phyloP scores from a whole-genome alignment of 2,329 filamentous ascomycete species.

The Malbranchea zuffiana region DNA sequence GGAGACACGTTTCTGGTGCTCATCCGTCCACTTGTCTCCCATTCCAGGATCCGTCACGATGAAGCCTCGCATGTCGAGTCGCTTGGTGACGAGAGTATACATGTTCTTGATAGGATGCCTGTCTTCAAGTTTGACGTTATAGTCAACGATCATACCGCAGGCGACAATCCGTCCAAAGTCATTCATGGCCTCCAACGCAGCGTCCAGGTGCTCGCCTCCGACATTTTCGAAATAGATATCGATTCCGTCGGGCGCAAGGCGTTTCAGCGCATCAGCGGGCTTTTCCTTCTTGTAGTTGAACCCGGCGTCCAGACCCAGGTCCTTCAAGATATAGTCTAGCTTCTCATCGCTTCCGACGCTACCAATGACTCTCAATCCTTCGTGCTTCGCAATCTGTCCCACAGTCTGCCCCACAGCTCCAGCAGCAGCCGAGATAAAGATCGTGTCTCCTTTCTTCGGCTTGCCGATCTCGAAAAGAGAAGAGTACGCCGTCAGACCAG shows the following conservation, averaged over 20 bases:
- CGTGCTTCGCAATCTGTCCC: constrained; percentile 70
- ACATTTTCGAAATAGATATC: constrained; percentile 81
- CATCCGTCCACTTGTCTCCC: constrained; percentile 53
- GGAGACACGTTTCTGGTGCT: constrained; percentile 65
- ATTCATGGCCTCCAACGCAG: constrained; percentile 55
- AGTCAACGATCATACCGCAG: constrained; percentile 63
- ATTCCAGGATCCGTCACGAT: constrained; percentile 57
- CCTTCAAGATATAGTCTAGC: constrained; percentile 59
- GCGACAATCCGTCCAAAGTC: constrained; percentile 53
- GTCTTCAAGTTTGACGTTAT: constrained; percentile 53
- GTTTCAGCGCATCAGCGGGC: constrained; percentile 53
- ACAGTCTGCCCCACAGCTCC: constrained; percentile 76
- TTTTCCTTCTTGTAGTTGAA: constrained; percentile 86
- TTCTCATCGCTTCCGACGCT: constrained; percentile 72
- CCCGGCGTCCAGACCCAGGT: constrained; percentile 59
- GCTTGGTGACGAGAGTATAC: constrained; percentile 54
- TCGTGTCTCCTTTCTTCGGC: constrained; percentile 67
- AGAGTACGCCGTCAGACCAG: constrained; percentile 63
- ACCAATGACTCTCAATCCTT: constrained; percentile 68
- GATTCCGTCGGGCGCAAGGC: constrained; percentile 64
- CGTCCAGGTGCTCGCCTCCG: constrained; percentile 62
- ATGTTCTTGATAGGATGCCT: constrained; percentile 58
- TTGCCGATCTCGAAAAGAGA: constrained; percentile 64
- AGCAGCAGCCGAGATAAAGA: constrained; percentile 69
- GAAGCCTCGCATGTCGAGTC: constrained; percentile 61